Percentiles rank a stretch among this genome's conserved stretches.
Conservation (phyloP, 2,329 filamentous ascomycete genomes). For the Paecilomyces formosus region DNA sequence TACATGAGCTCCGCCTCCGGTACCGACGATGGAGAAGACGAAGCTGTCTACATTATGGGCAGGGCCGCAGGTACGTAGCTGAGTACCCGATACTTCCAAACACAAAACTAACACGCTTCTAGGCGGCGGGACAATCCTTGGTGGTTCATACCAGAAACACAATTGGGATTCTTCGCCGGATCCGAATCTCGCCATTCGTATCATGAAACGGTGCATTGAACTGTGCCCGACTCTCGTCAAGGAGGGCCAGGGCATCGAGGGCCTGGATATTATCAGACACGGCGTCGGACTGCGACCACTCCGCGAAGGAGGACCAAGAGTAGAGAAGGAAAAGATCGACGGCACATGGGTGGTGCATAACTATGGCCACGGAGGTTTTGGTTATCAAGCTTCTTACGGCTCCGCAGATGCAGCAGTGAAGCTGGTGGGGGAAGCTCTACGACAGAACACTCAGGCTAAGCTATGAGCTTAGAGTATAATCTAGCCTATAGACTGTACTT, state of each 20-base stretch:
- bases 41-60: slow-evolving; percentile 75
- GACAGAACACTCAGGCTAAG: slow-evolving; percentile 22
- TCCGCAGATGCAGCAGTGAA: slow-evolving; percentile 60
- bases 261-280: slow-evolving; percentile 68
- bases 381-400: slow-evolving; percentile 62
- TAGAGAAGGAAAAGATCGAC: slow-evolving; percentile 64
- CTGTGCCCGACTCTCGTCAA: slow-evolving; percentile 39
- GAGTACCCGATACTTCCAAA: background rate
- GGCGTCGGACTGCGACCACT: slow-evolving; percentile 74
- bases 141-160: slow-evolving; percentile 74
- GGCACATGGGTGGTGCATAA: slow-evolving; percentile 47
- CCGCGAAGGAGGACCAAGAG: slow-evolving; percentile 62
- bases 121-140: slow-evolving; percentile 76
- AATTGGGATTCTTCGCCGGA: slow-evolving; percentile 76
- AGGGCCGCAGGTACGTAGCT: slow-evolving; percentile 46
- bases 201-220: slow-evolving; percentile 61
- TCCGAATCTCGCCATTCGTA: slow-evolving; percentile 68
- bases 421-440: slow-evolving; percentile 52
- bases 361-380: slow-evolving; percentile 44
- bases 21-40: slow-evolving; percentile 64
- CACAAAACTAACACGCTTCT: slow-evolving; percentile 1
- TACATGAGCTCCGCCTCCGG: slow-evolving; percentile 65
- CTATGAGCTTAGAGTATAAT: slow-evolving; percentile 13
- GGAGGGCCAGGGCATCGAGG: slow-evolving; percentile 57
- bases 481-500: background rate